Conservation (phyloP, 352 stramenopile genomes). For the Globisporangium nunn region DNA sequence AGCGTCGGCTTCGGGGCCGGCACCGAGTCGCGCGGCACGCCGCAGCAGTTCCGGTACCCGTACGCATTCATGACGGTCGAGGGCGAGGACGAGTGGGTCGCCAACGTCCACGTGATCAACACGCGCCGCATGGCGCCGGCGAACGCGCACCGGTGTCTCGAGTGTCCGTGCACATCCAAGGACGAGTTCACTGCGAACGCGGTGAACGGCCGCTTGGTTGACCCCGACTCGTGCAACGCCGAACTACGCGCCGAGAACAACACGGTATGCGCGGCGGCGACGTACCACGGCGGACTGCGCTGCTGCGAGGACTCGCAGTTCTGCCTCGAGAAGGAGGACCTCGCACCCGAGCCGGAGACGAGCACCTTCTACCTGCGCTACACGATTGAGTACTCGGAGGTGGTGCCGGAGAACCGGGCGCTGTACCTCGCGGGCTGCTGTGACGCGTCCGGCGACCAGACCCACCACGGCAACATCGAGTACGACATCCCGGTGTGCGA, state of each 20-base stretch:
- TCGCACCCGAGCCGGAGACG: slow-evolving; percentile 22
- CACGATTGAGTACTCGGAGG: slow-evolving; percentile 61
- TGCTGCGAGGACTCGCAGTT: slow-evolving; percentile 71
- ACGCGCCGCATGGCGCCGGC: slow-evolving; percentile 42
- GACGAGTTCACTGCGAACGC: slow-evolving; percentile 39
- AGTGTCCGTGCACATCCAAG: slow-evolving; percentile 71
- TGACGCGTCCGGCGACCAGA: slow-evolving; percentile 52
- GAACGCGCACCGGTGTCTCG: slow-evolving; percentile 54
- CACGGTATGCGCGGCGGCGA: slow-evolving; percentile 47
- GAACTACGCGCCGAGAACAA: slow-evolving; percentile 66
- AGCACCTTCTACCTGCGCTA: slow-evolving; percentile 69
- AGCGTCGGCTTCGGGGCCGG: slow-evolving; percentile 74
- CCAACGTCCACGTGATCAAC: slow-evolving; percentile 83
- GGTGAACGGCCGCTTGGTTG: slow-evolving; percentile 52
- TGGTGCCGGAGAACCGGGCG: slow-evolving; percentile 44
- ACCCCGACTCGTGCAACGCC: slow-evolving; percentile 40
- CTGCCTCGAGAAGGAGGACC: slow-evolving; percentile 51
- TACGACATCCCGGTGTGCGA: slow-evolving; percentile 72
- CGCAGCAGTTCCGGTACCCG: slow-evolving; percentile 71
- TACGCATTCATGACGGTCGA: slow-evolving; percentile 77
- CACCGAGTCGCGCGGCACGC: slow-evolving; percentile 71
- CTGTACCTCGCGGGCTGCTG: slow-evolving; percentile 70
- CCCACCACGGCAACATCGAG: slow-evolving; percentile 64
- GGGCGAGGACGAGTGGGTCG: slow-evolving; percentile 72
- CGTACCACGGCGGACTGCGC: slow-evolving; percentile 64